Conservation (phyloP, 1,284 basidiomycete genomes). For the Boletus mariae region DNA sequence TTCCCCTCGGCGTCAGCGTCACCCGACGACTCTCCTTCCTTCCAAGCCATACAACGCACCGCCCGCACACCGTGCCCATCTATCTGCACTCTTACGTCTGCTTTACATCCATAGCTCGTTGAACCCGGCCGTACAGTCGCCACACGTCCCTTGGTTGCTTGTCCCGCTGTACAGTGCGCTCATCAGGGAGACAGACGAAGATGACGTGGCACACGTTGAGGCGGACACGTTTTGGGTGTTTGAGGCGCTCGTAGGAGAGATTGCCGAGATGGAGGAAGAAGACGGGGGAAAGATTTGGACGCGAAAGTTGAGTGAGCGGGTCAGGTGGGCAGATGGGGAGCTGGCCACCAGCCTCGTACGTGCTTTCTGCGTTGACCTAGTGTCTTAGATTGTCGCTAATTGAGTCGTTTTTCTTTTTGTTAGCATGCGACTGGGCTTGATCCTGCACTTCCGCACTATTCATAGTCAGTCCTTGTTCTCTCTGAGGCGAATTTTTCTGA, state of each 20-base stretch:
- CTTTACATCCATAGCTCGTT: conserved; percentile 69
- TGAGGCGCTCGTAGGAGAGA: conserved; percentile 54
- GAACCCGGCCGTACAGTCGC: conserved; percentile 67
- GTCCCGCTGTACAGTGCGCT: conserved; percentile 66
- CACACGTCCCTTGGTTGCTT: conserved; percentile 63
- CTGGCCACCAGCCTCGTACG: conserved; percentile 60
- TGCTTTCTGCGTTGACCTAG: background rate
- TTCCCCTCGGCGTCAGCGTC: conserved; percentile 27
- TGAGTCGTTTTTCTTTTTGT: background rate
- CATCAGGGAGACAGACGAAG: conserved; percentile 55
- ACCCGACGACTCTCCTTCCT: conserved; percentile 50
- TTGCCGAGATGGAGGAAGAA: conserved; percentile 38
- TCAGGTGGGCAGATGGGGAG: conserved; percentile 65
- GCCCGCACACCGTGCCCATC: conserved; percentile 54
- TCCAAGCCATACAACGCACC: conserved; percentile 44
- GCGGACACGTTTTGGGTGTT: conserved; percentile 81
- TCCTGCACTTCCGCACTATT: conserved; percentile 61
- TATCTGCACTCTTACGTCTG: conserved; percentile 64
- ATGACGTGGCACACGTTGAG: conserved; percentile 55
- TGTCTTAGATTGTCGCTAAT: background rate
- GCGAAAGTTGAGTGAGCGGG: conserved; percentile 54
- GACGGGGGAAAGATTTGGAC: conserved; percentile 61
- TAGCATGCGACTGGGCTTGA: conserved; percentile 55
- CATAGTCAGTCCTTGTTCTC: conserved; percentile 54
- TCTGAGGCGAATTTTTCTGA: background rate